These are phyloP conservation scores for Backusella tarrabulga DNA, from an alignment of 192 early-diverging fungal genomes.

Conservation along the genomic window DNA sequence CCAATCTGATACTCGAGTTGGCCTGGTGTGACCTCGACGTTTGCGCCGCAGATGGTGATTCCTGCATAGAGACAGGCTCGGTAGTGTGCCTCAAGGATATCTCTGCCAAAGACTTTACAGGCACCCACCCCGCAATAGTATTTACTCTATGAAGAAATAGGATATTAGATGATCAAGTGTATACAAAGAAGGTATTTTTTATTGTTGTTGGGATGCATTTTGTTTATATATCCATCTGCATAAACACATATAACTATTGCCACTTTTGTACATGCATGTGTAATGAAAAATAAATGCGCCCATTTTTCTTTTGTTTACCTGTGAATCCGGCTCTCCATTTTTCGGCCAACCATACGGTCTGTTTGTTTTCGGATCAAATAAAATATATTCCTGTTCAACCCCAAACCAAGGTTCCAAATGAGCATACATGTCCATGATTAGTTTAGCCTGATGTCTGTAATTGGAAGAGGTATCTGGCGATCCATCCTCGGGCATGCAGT, in stretches of 20 bases:
- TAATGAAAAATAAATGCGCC: neutral
- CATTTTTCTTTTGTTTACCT: slow-evolving; percentile 22
- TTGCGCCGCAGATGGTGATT: slow-evolving; percentile 48
- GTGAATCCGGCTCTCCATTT: slow-evolving; percentile 49
- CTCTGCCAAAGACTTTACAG: slow-evolving; percentile 43
- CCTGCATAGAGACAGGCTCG: slow-evolving; percentile 52
- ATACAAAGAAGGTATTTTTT: neutral
- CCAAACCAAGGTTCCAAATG: slow-evolving; percentile 52
- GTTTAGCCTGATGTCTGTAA: slow-evolving; percentile 32
- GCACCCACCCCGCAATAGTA: slow-evolving; percentile 57
- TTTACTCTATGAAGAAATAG: slow-evolving; percentile 26
- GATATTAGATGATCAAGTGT: neutral
- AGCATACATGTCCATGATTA: slow-evolving; percentile 40
- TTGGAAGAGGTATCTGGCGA: slow-evolving; percentile 47
- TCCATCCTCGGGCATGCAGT: slow-evolving; percentile 40
- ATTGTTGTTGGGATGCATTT: neutral
- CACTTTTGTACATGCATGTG: neutral
- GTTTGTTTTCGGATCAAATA: slow-evolving; percentile 41
- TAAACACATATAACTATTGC: too few relatives aligned
- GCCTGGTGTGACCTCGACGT: slow-evolving; percentile 52
- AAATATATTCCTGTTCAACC: slow-evolving; percentile 56
- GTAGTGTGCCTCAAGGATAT: slow-evolving; percentile 53
- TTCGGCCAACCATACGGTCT: slow-evolving; percentile 53
- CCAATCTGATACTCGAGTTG: slow-evolving; percentile 56
- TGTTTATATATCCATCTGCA: neutral